Percentiles rank a stretch among this genome's conserved stretches.
These are phyloP conservation scores for Scedosporium minutisporum DNA, from an alignment of 2,329 filamentous ascomycete species.

Conservation along the genomic window DNA sequence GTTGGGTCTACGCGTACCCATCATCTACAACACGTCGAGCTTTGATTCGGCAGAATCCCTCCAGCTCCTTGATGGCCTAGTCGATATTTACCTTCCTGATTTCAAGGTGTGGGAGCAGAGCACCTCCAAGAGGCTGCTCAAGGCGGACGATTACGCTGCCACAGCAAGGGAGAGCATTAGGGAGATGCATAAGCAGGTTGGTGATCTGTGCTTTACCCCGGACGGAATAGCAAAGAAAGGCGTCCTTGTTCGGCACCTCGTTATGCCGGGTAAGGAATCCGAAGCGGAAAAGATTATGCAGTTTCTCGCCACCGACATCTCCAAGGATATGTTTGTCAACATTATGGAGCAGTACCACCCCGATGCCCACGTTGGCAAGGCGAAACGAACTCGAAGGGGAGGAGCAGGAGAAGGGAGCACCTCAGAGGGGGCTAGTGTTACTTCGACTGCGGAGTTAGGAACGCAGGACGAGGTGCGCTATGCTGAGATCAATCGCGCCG, in stretches of 20 bases:
- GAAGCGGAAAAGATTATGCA: slow-evolving; percentile 66
- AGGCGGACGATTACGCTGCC: slow-evolving; percentile 65
- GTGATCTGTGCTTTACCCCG: slow-evolving; percentile 70
- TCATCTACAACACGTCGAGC: slow-evolving; percentile 77
- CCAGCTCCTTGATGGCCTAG: slow-evolving; percentile 63
- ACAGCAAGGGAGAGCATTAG: slow-evolving; percentile 68
- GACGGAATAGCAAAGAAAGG: slow-evolving; percentile 76
- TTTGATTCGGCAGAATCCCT: slow-evolving; percentile 70
- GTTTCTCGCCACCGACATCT: slow-evolving; percentile 66
- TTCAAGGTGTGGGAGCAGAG: slow-evolving; percentile 68
- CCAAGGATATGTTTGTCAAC: slow-evolving; percentile 67
- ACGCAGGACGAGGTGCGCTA: slow-evolving; percentile 48
- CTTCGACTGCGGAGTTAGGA: no score
- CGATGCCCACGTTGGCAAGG: slow-evolving; percentile 71
- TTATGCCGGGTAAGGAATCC: slow-evolving; percentile 72
- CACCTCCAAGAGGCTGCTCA: slow-evolving; percentile 62
- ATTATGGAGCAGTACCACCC: slow-evolving; percentile 87
- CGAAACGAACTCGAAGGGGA: slow-evolving; percentile 24
- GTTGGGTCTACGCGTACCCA: slow-evolving; percentile 59
- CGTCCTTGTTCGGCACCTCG: slow-evolving; percentile 66
- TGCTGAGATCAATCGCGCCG: slow-evolving; percentile 66
- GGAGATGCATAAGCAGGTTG: slow-evolving; percentile 73
- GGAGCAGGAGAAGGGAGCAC: slow-evolving; percentile 17
- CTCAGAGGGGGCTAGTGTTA: slow-evolving; percentile 12
- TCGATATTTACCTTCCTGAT: slow-evolving; percentile 82